These are phyloP conservation scores for Leccinum ochraceum DNA, from an alignment of 768 basidiomycete genomes.

Conservation along the genomic window DNA sequence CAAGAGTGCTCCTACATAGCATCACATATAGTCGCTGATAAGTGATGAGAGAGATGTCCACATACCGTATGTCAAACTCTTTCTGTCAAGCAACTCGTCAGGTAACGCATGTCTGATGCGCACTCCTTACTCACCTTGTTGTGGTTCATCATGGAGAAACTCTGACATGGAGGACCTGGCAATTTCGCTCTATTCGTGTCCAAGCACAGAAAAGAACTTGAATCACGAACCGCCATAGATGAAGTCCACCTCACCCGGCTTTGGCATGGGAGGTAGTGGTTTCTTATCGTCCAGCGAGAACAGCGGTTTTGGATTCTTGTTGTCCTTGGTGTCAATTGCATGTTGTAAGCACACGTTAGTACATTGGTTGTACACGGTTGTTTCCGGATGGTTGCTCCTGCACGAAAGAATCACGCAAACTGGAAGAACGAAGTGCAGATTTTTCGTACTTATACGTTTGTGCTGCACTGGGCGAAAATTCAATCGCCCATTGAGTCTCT, in stretches of 20 bases:
- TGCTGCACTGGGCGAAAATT: conserved; percentile 63
- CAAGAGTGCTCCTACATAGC: conserved; percentile 52
- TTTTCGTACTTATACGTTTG: conserved; percentile 56
- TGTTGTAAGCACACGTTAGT: conserved; percentile 59
- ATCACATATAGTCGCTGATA: background rate
- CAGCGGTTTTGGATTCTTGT: conserved; percentile 41
- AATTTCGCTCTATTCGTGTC: conserved; percentile 1
- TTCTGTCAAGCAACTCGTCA: conserved; percentile 37
- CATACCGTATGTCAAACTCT: conserved; percentile 60
- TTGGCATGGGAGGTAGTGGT: conserved; percentile 51
- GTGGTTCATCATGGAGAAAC: conserved; percentile 67
- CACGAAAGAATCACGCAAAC: conserved; percentile 4
- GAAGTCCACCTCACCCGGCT: conserved; percentile 61
- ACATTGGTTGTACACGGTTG: conserved; percentile 65
- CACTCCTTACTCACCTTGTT: conserved; percentile 42
- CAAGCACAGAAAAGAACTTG: background rate
- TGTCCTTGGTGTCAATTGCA: conserved; percentile 49
- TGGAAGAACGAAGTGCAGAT: background rate
- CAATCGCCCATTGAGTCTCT: conserved; percentile 68
- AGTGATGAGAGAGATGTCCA: background rate
- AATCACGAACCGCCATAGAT: conserved; percentile 65
- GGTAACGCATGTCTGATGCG: background rate
- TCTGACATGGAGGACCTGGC: conserved; percentile 75
- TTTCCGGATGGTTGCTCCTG: conserved; percentile 63
- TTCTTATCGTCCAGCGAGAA: conserved; percentile 40